These are phyloP conservation scores for Chlorella variabilis DNA, from an alignment of 163 green algal genomes.

Conservation along the genomic window DNA sequence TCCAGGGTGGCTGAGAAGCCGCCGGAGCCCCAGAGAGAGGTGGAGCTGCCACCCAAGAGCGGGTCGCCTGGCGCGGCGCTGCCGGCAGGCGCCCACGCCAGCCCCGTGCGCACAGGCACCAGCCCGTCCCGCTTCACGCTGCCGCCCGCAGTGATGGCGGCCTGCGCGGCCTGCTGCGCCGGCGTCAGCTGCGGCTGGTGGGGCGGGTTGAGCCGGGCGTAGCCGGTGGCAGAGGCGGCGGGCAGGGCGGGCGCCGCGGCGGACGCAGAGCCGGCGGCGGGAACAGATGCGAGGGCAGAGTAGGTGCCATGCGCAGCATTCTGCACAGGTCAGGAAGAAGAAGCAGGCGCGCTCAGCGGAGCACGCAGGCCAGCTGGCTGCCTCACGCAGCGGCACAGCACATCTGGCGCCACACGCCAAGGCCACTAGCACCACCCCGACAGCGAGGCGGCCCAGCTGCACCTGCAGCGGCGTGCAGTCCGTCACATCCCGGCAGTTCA, in stretches of 20 bases:
- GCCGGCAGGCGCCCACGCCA: constrained; percentile 58
- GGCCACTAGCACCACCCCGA: no score
- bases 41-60: constrained; percentile 10
- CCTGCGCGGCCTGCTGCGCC: constrained; percentile 56
- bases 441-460: no score
- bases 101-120: constrained; percentile 64
- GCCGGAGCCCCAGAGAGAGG: constrained; percentile 12
- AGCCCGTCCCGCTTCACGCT: constrained; percentile 48
- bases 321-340: background rate
- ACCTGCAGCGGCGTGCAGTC: constrained; percentile 66
- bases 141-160: constrained; percentile 41
- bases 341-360: background rate
- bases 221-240: constrained; percentile 34
- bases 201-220: constrained; percentile 41
- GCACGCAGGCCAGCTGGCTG: no score
- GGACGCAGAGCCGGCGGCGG: background rate
- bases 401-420: no score
- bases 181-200: constrained; percentile 57
- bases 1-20: constrained; percentile 24
- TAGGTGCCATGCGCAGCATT: constrained; percentile 76
- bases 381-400: no score
- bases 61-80: background rate
- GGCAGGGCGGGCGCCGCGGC: background rate
- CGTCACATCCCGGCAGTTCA: constrained; percentile 61
- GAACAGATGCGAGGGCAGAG: constrained; percentile 64